phyloP scores from a whole-genome alignment of 495 filamentous ascomycete species.

The Xanthoparmelia taractica region DNA sequence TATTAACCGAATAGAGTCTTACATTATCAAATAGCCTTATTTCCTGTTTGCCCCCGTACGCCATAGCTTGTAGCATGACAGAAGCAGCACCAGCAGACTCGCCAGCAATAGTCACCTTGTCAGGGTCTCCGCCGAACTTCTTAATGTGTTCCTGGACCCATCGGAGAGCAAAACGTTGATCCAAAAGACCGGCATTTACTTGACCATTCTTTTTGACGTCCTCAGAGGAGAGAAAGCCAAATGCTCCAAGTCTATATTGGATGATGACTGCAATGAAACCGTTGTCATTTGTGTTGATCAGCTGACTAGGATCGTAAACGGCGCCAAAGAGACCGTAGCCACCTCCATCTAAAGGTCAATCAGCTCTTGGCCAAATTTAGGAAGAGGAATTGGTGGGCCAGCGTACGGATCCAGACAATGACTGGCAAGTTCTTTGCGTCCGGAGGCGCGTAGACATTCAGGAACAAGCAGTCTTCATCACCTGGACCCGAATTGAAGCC shows the following conservation, averaged over 20 bases:
- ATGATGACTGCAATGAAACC: slow-evolving; percentile 41
- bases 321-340: slow-evolving; percentile 38
- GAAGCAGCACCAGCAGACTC: slow-evolving; percentile 40
- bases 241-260: slow-evolving; percentile 44
- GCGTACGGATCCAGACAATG: slow-evolving; percentile 18
- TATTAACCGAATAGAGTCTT: too few species aligned
- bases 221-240: slow-evolving; percentile 43
- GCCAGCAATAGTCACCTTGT: slow-evolving; percentile 34
- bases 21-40: slow-evolving; percentile 17
- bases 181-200: slow-evolving; percentile 34
- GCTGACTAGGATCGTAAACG: slow-evolving; percentile 34
- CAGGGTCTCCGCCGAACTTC: slow-evolving; percentile 39
- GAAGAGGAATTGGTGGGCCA: not conserved
- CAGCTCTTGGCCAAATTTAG: not conserved
- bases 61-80: slow-evolving; percentile 43
- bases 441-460: slow-evolving; percentile 36
- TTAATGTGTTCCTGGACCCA: slow-evolving; percentile 32
- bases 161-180: slow-evolving; percentile 31
- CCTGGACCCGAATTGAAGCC: slow-evolving; percentile 11
- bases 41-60: slow-evolving; percentile 38
- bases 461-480: slow-evolving; percentile 42
- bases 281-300: slow-evolving; percentile 41
- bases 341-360: slow-evolving; percentile 33
- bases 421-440: slow-evolving; percentile 34
- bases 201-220: slow-evolving; percentile 31